phyloP scores from a whole-genome alignment of 2,329 filamentous ascomycete species.

The Xylaria sp. region DNA sequence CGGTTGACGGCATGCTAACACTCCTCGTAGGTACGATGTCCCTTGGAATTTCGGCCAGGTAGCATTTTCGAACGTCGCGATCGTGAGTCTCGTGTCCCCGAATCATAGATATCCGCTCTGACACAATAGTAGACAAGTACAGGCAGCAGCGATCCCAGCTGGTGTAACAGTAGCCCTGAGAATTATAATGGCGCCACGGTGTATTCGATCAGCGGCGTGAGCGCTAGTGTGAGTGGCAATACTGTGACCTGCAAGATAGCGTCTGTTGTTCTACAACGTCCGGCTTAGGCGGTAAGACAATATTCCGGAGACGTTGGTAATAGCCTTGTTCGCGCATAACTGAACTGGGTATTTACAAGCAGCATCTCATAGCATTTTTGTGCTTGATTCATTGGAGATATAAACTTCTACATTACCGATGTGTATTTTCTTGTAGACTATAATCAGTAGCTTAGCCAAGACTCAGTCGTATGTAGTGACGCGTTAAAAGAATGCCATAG shows the following conservation, averaged over 20 bases:
- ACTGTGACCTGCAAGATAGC: constrained; percentile 56
- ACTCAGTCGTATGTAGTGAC: not conserved
- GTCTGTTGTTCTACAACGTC: constrained; percentile 56
- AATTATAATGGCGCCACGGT: constrained; percentile 52
- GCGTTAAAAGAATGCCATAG: not conserved
- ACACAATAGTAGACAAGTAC: constrained; percentile 40
- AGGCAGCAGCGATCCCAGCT: constrained; percentile 45
- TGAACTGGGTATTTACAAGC: not conserved
- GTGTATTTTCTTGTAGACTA: not conserved
- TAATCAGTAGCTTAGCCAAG: not conserved
- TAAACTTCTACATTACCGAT: not conserved
- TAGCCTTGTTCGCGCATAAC: not conserved
- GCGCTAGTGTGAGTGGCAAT: constrained; percentile 48
- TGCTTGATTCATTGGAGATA: not conserved
- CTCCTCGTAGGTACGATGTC: constrained; percentile 45
- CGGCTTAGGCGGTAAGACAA: constrained; percentile 36
- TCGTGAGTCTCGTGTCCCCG: constrained; percentile 50
- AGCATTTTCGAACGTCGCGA: constrained; percentile 58
- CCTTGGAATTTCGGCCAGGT: constrained; percentile 54
- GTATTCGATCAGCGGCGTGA: constrained; percentile 50
- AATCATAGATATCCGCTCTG: constrained; percentile 10
- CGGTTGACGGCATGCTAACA: not conserved
- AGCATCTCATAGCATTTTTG: not conserved
- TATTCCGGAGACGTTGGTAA: not conserved
- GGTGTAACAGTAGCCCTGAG: constrained; percentile 50